These are phyloP conservation scores for Boletales sp. DNA, from an alignment of 768 basidiomycete species.

Conservation along the genomic window DNA sequence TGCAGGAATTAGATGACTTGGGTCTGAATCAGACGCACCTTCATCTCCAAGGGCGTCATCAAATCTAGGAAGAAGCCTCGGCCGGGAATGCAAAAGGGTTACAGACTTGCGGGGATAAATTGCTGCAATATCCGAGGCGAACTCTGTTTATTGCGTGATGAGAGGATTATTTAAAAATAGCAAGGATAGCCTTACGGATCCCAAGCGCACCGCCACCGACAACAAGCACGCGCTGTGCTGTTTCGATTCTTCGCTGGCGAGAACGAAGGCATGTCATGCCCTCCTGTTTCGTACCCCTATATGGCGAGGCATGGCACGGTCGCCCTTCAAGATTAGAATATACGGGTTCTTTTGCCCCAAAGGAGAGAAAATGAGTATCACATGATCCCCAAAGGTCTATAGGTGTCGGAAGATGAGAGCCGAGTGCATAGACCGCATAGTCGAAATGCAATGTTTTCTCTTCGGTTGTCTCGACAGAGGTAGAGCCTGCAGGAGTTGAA, in stretches of 20 bases:
- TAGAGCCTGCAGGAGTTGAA: not conserved
- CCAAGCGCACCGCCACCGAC: conserved; percentile 75
- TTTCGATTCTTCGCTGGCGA: conserved; percentile 47
- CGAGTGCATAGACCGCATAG: conserved; percentile 59
- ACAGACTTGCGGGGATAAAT: conserved; percentile 50
- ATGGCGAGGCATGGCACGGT: conserved; percentile 6
- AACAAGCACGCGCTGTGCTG: conserved; percentile 51
- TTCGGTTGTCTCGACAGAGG: not conserved
- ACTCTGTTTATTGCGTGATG: conserved; percentile 37
- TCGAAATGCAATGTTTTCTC: conserved; percentile 43
- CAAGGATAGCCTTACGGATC: conserved; percentile 46
- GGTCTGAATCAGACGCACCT: conserved; percentile 29
- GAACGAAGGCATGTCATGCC: conserved; percentile 48
- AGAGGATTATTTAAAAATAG: too few species aligned
- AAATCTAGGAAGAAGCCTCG: conserved; percentile 52
- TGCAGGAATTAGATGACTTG: too few species aligned
- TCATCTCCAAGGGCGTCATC: conserved; percentile 50
- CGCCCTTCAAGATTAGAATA: not conserved
- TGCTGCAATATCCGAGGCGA: conserved; percentile 58
- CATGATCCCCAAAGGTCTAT: conserved; percentile 49
- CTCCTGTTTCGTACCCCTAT: conserved; percentile 45
- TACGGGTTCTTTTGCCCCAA: not conserved
- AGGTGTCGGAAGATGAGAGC: conserved; percentile 52
- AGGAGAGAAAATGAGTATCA: not conserved
- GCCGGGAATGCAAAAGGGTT: conserved; percentile 58